A percentile compares a stretch with the other conserved stretches of the same genome.
These are phyloP conservation scores for Phytophthora lateralis DNA, from an alignment of 352 stramenopile species.

Conservation along the genomic window DNA sequence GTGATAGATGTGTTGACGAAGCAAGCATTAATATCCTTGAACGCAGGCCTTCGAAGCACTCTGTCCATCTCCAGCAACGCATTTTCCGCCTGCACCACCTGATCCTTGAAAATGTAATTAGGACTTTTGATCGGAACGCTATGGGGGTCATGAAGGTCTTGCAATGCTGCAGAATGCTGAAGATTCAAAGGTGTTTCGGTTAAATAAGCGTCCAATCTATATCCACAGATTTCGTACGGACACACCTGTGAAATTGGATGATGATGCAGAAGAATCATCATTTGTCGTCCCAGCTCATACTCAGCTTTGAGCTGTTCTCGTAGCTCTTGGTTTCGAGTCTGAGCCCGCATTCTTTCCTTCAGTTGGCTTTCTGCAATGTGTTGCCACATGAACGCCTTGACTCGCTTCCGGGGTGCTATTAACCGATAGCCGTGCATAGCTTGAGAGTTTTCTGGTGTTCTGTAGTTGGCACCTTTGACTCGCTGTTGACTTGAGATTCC, in stretches of 20 bases:
- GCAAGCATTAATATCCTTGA: conserved; percentile 4
- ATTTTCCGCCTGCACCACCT: conserved; percentile 13
- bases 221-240: not conserved
- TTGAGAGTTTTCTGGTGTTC: not conserved
- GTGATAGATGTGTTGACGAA: conserved; percentile 13
- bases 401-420: conserved; percentile 9
- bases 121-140: not conserved
- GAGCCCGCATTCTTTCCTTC: conserved; percentile 12
- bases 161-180: not conserved
- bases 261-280: conserved; percentile 16
- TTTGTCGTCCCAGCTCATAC: conserved; percentile 7
- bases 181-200: not conserved
- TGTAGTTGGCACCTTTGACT: not conserved
- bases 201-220: too few relatives aligned
- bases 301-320: conserved; percentile 12
- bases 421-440: not conserved
- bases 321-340: conserved; percentile 28
- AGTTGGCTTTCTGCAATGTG: conserved; percentile 19
- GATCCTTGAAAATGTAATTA: conserved; percentile 6
- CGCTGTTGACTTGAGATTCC: not conserved
- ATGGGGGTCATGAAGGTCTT: not conserved
- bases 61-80: conserved; percentile 7
- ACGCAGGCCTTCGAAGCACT: conserved; percentile 1
- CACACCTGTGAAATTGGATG: conserved; percentile 7
- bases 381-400: conserved; percentile 11